Base-by-base conservation (phyloP, 371 early-diverging fungal genomes). In the Cokeromyces recurvatus region DNA sequence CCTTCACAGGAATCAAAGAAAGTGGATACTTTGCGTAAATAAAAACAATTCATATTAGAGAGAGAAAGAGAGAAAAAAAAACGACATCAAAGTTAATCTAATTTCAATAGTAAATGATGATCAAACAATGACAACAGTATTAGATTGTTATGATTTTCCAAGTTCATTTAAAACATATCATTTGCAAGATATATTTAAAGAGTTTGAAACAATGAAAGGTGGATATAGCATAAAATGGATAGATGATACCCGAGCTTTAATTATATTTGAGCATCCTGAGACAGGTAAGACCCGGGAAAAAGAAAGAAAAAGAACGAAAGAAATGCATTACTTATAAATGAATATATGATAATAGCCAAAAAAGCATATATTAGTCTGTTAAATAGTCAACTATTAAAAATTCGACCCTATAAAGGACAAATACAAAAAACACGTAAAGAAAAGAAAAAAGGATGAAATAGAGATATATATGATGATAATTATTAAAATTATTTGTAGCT, bases 211-310 rank as follows among this genome's bases (percentile, higher is more conserved):
- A 22, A 65, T 72, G 53, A 71, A 75, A 41, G 86, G 86, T 25
- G 86, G 86, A 7, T 85, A 83, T 57, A 71, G 77, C 55, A 82
- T 86, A 42, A 86, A 86, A 53, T 86, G 86, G 86, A 53, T 86
- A 29, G 72, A 76, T 47, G 84, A 85, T 50, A 83, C 84, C 11
- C 71, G 83, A 32, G 86, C 86, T 21, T 65, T 86, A 22, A 84
- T 81, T 25, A 72, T 82, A 20, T 86, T 86, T 70, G 80, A 84
- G 34, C 80, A 81, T 38, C 74, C 81, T 2, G 64, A 79, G 17
- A 78, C 82, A 48, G 82, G 85, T 85, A 34, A 15, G 11, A 34
- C 14, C 29, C 11, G 11, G 11, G 4, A 4, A 14, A 32, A 3
- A n/a, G 20, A 3, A 16, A 2, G 16, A 3, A 27, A 27, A 27